Evolutionary conservation across 352 stramenopile genomes (phyloP).

Genomic region (Achlya hypogyna): DNA sequence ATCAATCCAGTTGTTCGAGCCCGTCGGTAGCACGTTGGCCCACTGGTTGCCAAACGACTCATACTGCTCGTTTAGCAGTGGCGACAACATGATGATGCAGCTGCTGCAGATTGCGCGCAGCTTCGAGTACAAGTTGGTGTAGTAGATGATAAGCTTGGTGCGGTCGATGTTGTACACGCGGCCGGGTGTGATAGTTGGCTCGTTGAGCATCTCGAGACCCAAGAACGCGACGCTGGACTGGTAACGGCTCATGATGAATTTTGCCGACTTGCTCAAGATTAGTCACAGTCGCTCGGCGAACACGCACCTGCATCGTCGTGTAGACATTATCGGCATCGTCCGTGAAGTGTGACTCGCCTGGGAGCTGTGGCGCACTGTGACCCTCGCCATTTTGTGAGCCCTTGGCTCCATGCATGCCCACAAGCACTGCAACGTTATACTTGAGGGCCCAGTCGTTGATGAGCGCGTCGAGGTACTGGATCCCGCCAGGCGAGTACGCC

Average conservation of each 20-base stretch:
- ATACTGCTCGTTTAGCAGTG: background rate
- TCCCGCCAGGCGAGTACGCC: constrained; percentile 32
- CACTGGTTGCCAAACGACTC: constrained; percentile 34
- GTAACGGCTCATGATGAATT: constrained; percentile 44
- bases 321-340: background rate
- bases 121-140: constrained; percentile 40
- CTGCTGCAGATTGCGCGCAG: constrained; percentile 33
- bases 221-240: constrained; percentile 35
- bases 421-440: constrained; percentile 56
- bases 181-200: constrained; percentile 34
- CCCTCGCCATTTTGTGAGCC: constrained; percentile 76
- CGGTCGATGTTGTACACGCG: background rate
- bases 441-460: constrained; percentile 55
- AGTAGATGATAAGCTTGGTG: constrained; percentile 33
- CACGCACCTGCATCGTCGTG: constrained; percentile 44
- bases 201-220: constrained; percentile 74
- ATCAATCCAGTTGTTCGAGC: constrained; percentile 34
- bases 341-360: constrained; percentile 12
- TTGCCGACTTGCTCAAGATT: too few relatives aligned
- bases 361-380: constrained; percentile 40
- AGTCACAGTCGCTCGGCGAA: too few relatives aligned
- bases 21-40: constrained; percentile 30
- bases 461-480: constrained; percentile 65
- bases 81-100: constrained; percentile 30
- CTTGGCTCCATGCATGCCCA: constrained; percentile 70